Base-by-base conservation (phyloP, 2,329 filamentous ascomycete genomes). In the Xylariaceae sp. region DNA sequence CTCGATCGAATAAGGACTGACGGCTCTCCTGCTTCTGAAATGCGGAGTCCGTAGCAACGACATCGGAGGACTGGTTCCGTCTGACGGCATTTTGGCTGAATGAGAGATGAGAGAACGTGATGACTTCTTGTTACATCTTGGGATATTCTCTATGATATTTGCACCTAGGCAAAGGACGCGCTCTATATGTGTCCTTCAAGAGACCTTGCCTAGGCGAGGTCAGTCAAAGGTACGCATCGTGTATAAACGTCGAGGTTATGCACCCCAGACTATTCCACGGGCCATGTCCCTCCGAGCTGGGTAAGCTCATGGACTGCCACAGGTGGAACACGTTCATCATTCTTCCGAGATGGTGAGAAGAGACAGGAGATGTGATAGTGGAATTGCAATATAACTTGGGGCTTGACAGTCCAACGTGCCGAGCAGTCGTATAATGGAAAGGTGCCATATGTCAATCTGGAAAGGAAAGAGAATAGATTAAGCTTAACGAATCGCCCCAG, bases 171-270 rank as follows among this genome's bases (percentile, higher is more conserved):
- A 9, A 10, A 23, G 18, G 18, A n/a, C 30, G 5, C 1, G 9
- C 18, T 13, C 30, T 13, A 23, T 51, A 34, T 50, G 53, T 60
- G 39, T 45, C 58, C 50, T n/a, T n/a, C n/a, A n/a, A n/a, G n/a
- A 42, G 39, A n/a, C 47, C 10, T 23, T 49, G 17, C 55, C 47
- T 50, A 65, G 23, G 23, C 23, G 23, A 4, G 1, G 3, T 30
- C 23, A 62, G 66, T 67, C 10, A 18, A 63, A 69, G 66, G 58
- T 66, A 67, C 66, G 67, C 64, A 58, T 52, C 48, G 51, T 18
- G 4, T 57, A 59, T 58, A 57, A 56, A 53, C 23, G 51, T 55
- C 61, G 55, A 30, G 23, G 23, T 4, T 55, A 64, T 64, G 62
- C 56, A 68, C 63, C 66, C 62, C 61, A 53, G 61, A 62, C 57